These are phyloP conservation scores for Russula brevipes DNA, from an alignment of 768 basidiomycete genomes.

Conservation along the genomic window DNA sequence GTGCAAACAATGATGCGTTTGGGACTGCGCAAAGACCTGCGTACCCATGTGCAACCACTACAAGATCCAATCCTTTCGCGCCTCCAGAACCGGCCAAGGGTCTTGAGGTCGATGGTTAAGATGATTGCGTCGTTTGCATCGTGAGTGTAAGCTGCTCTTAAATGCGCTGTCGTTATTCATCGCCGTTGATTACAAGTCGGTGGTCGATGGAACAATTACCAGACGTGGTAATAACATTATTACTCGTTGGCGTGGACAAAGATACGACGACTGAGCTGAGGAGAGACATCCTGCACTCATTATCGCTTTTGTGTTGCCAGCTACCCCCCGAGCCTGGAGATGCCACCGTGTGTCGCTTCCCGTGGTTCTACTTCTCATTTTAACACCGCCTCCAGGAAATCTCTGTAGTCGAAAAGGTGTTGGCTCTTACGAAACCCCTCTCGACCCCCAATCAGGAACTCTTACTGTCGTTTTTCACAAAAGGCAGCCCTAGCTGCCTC, in stretches of 20 bases:
- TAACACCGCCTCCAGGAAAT: conserved; percentile 38
- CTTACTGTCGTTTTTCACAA: conserved; percentile 47
- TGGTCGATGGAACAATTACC: conserved; percentile 40
- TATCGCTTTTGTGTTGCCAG: conserved; percentile 45
- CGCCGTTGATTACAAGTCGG: conserved; percentile 23
- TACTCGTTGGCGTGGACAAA: conserved; percentile 55
- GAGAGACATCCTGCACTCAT: conserved; percentile 42
- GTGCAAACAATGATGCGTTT: conserved; percentile 14
- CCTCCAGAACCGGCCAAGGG: conserved; percentile 11
- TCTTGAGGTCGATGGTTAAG: conserved; percentile 8
- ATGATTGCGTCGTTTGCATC: conserved; percentile 12
- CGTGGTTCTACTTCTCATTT: background rate
- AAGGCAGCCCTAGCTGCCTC: conserved; percentile 44
- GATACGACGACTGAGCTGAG: conserved; percentile 41
- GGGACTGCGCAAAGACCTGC: conserved; percentile 11
- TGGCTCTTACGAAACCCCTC: conserved; percentile 39
- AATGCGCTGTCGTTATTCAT: background rate
- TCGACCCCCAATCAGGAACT: conserved; percentile 47
- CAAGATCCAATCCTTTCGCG: background rate
- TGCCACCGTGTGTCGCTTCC: conserved; percentile 7
- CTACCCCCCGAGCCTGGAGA: conserved; percentile 32
- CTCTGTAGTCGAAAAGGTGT: conserved; percentile 42
- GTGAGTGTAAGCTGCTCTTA: conserved; percentile 1
- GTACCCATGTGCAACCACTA: background rate
- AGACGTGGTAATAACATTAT: conserved; percentile 45